These are phyloP conservation scores for Craspedostauros australis DNA, from an alignment of 108 stramenopile species.

Conservation along the genomic window DNA sequence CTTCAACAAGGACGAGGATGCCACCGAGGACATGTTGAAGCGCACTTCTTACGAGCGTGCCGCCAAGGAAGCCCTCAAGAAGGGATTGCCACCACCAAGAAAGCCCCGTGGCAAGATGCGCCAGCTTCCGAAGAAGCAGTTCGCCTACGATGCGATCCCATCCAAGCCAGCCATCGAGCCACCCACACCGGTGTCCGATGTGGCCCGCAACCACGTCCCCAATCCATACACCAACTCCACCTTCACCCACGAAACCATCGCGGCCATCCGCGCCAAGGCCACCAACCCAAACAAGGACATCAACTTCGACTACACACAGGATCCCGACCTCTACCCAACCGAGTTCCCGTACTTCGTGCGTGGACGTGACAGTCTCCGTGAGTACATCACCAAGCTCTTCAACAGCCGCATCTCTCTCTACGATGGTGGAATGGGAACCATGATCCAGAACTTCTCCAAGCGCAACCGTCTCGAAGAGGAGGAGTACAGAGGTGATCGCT, in stretches of 20 bases:
- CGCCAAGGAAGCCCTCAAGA: slow-evolving; percentile 70
- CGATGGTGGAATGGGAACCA: slow-evolving; percentile 99
- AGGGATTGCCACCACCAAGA: slow-evolving; percentile 67
- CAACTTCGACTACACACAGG: slow-evolving; percentile 78
- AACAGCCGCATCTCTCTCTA: slow-evolving; percentile 85
- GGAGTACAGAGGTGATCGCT: slow-evolving; percentile 94
- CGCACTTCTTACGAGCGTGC: slow-evolving; percentile 73
- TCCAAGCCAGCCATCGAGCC: slow-evolving; percentile 71
- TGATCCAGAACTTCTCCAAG: slow-evolving; percentile 98
- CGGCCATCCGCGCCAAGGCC: slow-evolving; percentile 65
- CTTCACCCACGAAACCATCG: slow-evolving; percentile 74
- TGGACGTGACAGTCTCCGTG: slow-evolving; percentile 86
- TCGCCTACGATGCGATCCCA: slow-evolving; percentile 33
- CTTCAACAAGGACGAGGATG: slow-evolving; percentile 72
- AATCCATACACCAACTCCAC: slow-evolving; percentile 75
- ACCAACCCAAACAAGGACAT: slow-evolving; percentile 63
- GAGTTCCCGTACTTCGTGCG: slow-evolving; percentile 88
- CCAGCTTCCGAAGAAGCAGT: slow-evolving; percentile 27
- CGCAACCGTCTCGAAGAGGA: slow-evolving; percentile 90
- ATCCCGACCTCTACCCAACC: slow-evolving; percentile 51
- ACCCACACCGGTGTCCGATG: slow-evolving; percentile 81
- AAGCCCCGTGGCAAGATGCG: slow-evolving; percentile 43
- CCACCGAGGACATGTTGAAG: slow-evolving; percentile 89
- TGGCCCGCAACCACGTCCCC: slow-evolving; percentile 77
- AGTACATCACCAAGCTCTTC: slow-evolving; percentile 87